Conservation (phyloP, 1,284 basidiomycete species). For the Sutorius eximius region DNA sequence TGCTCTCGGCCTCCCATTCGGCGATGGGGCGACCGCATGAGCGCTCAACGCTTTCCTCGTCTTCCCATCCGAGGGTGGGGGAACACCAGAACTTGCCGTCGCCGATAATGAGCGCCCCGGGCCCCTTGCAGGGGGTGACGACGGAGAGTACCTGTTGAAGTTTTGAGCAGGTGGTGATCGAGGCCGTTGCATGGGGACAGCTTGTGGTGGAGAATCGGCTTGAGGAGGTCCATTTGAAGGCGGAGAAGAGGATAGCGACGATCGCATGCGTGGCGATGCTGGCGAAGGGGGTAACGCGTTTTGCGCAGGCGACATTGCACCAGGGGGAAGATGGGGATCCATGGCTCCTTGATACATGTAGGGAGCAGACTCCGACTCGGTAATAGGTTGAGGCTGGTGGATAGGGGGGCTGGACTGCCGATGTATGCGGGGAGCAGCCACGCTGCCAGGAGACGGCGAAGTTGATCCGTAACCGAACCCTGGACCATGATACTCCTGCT, state of each 20-base stretch:
- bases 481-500: conserved; percentile 67
- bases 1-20: conserved; percentile 43
- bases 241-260: conserved; percentile 30
- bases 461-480: conserved; percentile 38
- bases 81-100: conserved; percentile 47
- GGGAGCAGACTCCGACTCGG: conserved; percentile 25
- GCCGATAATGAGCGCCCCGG: conserved; percentile 68
- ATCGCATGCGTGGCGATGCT: conserved; percentile 11
- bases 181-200: conserved; percentile 22
- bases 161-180: conserved; percentile 42
- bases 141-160: conserved; percentile 40
- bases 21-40: conserved; percentile 49
- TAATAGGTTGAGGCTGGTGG: conserved; percentile 24
- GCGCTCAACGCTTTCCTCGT: conserved; percentile 64
- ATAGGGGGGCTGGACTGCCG: conserved; percentile 32
- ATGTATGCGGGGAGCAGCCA: conserved; percentile 32
- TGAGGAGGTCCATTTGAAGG: conserved; percentile 24
- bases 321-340: conserved; percentile 24
- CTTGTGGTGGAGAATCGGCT: conserved; percentile 18
- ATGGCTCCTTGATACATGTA: conserved; percentile 23
- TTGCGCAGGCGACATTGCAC: conserved; percentile 13
- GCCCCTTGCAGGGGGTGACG: conserved; percentile 33
- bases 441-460: conserved; percentile 22
- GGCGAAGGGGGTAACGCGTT: conserved; percentile 15
- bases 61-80: conserved; percentile 52